A percentile compares a stretch with the other conserved stretches of the same genome.
phyloP scores from a whole-genome alignment of 495 filamentous ascomycete genomes.

The Penicillium coprophilum region DNA sequence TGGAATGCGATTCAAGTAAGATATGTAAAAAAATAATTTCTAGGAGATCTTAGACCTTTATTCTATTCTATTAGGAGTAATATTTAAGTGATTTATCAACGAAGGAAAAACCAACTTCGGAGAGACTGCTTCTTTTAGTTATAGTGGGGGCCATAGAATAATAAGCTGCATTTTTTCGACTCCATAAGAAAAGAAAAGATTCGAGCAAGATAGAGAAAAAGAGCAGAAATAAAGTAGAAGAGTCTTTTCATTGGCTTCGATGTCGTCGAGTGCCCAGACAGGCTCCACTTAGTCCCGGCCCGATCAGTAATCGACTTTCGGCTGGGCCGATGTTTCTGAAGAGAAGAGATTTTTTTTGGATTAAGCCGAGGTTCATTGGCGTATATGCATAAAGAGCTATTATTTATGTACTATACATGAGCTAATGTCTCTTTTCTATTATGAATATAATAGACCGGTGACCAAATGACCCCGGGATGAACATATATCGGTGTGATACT shows the following conservation, averaged over 20 bases:
- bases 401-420: too few species aligned
- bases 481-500: too few species aligned
- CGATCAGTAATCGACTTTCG: constrained; percentile 14
- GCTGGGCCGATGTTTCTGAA: constrained; percentile 1
- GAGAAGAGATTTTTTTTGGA: neutral
- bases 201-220: neutral
- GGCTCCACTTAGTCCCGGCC: neutral
- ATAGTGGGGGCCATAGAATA: neutral
- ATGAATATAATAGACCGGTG: too few species aligned
- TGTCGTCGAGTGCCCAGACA: neutral
- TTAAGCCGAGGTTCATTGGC: constrained; percentile 11
- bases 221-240: neutral
- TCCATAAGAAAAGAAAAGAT: neutral
- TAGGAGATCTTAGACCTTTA: too few species aligned
- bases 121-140: constrained; percentile 17
- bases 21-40: too few species aligned
- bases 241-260: neutral
- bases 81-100: too few species aligned
- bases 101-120: constrained; percentile 2
- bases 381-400: too few species aligned
- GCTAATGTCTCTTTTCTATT: too few species aligned
- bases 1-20: neutral
- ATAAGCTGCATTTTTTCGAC: neutral
- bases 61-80: too few species aligned
- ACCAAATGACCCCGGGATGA: neutral